Conservation (phyloP, 345 rosid species). For the Corchorus olitorius region DNA sequence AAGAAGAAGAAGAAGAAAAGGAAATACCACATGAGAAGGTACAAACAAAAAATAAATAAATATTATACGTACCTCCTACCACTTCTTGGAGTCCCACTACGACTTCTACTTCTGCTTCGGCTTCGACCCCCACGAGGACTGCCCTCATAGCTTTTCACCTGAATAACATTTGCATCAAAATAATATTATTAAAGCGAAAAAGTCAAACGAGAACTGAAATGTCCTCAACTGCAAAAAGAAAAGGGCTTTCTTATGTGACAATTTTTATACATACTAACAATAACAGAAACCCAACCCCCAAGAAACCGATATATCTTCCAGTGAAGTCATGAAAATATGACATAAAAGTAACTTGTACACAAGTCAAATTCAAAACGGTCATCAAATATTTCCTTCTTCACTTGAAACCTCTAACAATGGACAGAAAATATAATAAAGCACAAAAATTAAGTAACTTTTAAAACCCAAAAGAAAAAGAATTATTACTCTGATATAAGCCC, state of each 20-base stretch:
- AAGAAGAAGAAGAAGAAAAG: not conserved
- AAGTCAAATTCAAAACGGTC: not conserved
- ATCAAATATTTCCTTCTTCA: not conserved
- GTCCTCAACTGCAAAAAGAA: not conserved
- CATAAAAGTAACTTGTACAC: not conserved
- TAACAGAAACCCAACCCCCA: not conserved
- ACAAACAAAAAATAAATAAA: not conserved
- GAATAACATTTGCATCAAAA: not conserved
- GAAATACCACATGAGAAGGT: not conserved
- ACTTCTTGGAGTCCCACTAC: constrained; percentile 17
- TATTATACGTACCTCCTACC: constrained; percentile 5
- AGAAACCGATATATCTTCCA: not conserved
- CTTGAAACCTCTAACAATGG: not conserved
- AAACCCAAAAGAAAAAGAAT: not conserved
- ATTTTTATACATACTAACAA: not conserved
- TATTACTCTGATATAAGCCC: constrained; percentile 19
- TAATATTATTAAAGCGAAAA: not conserved
- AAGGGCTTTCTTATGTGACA: not conserved
- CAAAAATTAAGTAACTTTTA: not conserved
- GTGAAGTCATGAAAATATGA: not conserved
- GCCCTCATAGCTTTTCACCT: constrained; percentile 19
- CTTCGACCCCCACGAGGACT: not conserved
- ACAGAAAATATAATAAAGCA: not conserved
- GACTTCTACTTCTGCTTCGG: constrained; percentile 21
- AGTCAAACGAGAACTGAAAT: not conserved